Base-by-base conservation (phyloP, 116 monocot genomes). In the Phalaenopsis hybrid region DNA sequence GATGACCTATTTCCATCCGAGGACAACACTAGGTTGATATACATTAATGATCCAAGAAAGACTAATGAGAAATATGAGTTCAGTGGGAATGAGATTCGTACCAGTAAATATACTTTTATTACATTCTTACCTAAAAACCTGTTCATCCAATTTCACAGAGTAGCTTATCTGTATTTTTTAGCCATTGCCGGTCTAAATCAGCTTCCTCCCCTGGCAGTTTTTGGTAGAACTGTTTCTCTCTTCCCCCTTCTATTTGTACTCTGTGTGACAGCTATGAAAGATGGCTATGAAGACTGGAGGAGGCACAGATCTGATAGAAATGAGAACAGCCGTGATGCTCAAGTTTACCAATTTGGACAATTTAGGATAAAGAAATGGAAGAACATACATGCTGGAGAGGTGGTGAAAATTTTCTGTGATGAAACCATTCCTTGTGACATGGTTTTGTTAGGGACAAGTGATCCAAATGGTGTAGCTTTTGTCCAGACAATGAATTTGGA, bases 401-500 rank as follows among this genome's bases (percentile, higher is more conserved):
- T 96, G 44, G 88, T 96, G 44, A 96, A 92, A 81, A 92, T 96
- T 31, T 82, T 86, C 81, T 75, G 88, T 44, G 87, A 96, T 81
- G 96, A 96, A 86, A 91, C 86, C 31, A 88, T 96, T 17, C 96
- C 96, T 21, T 96, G 94, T 82, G 96, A 94, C 78, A 91, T 94
- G 75, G 96, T 96, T 65, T 88, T 96, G 68, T 80, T 96, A 48
- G 94, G 94, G 44, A 92, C 89, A 21, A 94, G 96, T 52, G 96
- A 96, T 87, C 84, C 94, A 23, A 96, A 91, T 80, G 94, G 96
- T 52, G 90, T 96, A 84, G 96, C 96, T 44, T 96, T 94, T 77
- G 90, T 94, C 51, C 96, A 96, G 82, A 96, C 96, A 17, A 96
- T 96, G 96, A 96, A 96, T 86, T 90, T 96, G 75, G 96, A 96